Base-by-base conservation (phyloP, 768 basidiomycete genomes). In the Sistotremastrum niveocremeum region DNA sequence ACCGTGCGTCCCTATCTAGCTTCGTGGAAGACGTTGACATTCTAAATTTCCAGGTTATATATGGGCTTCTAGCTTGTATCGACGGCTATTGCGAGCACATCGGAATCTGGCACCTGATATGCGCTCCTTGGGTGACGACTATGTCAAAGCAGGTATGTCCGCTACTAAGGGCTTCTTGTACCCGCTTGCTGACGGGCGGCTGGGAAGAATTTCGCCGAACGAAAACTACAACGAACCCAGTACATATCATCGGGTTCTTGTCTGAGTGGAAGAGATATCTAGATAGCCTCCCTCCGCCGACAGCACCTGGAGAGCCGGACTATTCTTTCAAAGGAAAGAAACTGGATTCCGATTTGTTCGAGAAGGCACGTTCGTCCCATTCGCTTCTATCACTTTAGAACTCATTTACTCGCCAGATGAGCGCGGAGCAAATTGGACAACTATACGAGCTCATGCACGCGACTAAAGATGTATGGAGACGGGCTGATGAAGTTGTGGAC, bases 201-300 rank as follows among this genome's bases (percentile, higher is more conserved):
- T 48, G 68, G 67, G 34, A 46, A 88, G 94, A 99, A 63, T 98
- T 95, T 62, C 79, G 84, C 5, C 69, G 84, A 40, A 93, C 95
- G 52, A 77, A 68, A 54, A 67, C 74, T 28, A 76, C 80, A 7
- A 80, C 80, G 20, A 97, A 98, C 62, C 86, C 90, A 3, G 70
- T 81, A 6, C 79, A 97, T 60, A 78, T 97, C 50, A 94, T 98
- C 60, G 91, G 89, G 2, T 99, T 99, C 58, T 70, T 98, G 6
- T 82, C 84, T 3, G 87, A 97, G 56, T 99, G 94, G 94, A 95
- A 94, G 62, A 60, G 75, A 48, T 98, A 99, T 62, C 71, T 97
- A 46, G 88, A 94, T 54, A 63, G 75, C 49, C 60, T 84, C 34
- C 20, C 20, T 20, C 20, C 20, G 20, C 20, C 20, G 20, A 20